Base-by-base conservation (phyloP, 148 eudicot genomes). In the Gaultheria prostrata region DNA sequence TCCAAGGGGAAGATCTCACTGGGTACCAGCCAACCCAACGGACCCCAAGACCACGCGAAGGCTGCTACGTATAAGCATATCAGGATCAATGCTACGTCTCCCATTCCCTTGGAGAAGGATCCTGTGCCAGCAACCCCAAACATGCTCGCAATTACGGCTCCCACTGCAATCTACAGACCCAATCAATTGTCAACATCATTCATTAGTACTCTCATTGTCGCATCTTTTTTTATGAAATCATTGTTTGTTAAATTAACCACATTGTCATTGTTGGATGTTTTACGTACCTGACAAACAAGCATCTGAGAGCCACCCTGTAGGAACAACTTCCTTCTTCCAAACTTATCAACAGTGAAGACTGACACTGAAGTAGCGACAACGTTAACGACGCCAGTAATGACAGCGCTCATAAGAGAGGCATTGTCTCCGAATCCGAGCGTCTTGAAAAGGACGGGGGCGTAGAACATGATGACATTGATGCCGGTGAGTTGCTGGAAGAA, bases 11-110 rank as follows among this genome's bases (percentile, higher is more conserved):
- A 89, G 15, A 89, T 86, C 50, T 89, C 91, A 76, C 89, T 87
- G 0, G 89, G 88, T 1, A 85, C 89, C 11, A 89, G 82, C 91
- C 87, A 89, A 18, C 89, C 87, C 26, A 89, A 33, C 1, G 91
- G 87, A 32, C 90, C 90, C 90, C 89, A 86, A 1, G 87, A 89
- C 89, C 89, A 86, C 14, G 87, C 90, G 43, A 87, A 87, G 6
- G 78, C 89, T 0, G 85, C 84, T 0, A 85, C 89, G 15, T 89
- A 89, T 20, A 71, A 32, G 39, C 91, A 89, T 1, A 89, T 81
- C 3, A 87, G 7, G 9, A 72, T 28, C 33, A 89, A 65, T 0
- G 83, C 80, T 0, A 84, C 1, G 21, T 89, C 6, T 0, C 86
- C 87, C 20, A 43, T 30, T 1, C 20, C 72, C 28, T 76, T 89